phyloP scores from a whole-genome alignment of 176 grass and related monocot species.

The Oryza meridionalis region DNA sequence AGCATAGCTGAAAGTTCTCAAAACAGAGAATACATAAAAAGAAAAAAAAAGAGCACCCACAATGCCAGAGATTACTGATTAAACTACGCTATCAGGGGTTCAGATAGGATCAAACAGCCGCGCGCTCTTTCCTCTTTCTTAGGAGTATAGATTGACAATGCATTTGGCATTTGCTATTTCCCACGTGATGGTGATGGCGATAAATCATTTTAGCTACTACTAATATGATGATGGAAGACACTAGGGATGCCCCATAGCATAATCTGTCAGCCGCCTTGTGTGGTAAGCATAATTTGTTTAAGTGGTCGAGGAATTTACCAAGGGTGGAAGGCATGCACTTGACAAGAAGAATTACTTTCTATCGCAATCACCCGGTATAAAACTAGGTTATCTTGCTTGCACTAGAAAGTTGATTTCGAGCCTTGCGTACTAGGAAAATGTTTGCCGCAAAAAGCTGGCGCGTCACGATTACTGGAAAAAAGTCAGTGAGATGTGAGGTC shows the following conservation, averaged over 20 bases:
- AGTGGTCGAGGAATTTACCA: not conserved
- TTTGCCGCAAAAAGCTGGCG: not conserved
- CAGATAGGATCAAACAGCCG: too few species aligned
- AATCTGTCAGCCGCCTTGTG: not conserved
- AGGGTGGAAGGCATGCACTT: slow-evolving; percentile 1
- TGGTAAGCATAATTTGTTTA: not conserved
- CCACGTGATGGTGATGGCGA: slow-evolving; percentile 18
- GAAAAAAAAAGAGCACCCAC: not conserved
- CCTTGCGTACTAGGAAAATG: not conserved
- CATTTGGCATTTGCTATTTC: not conserved
- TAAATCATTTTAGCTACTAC: not conserved
- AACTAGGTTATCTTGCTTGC: slow-evolving; percentile 31
- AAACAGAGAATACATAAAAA: too few species aligned
- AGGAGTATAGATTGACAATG: not conserved
- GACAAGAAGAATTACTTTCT: not conserved
- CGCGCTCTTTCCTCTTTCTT: too few species aligned
- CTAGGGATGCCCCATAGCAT: not conserved
- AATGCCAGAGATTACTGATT: not conserved
- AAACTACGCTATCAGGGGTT: not conserved
- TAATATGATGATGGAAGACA: not conserved
- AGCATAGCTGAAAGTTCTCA: too few species aligned
- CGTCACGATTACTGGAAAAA: not conserved
- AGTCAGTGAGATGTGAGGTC: not conserved
- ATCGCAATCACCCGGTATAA: slow-evolving; percentile 28
- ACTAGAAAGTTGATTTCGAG: not conserved